Percentiles rank a stretch among this genome's conserved stretches.
These are phyloP conservation scores for Coemansia asiatica DNA, from an alignment of 192 early-diverging fungal genomes.

Conservation along the genomic window DNA sequence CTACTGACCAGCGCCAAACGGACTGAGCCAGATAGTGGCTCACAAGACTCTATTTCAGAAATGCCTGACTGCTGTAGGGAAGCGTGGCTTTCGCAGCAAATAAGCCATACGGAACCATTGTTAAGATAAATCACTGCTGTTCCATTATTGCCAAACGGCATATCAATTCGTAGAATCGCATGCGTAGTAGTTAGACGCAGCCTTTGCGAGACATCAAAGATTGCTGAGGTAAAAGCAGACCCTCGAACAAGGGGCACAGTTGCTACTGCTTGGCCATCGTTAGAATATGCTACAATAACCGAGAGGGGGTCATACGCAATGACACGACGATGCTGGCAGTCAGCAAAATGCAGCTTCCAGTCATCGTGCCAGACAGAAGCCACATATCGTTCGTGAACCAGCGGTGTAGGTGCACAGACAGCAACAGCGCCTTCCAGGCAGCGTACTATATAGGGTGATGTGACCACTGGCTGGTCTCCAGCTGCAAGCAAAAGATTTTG, in stretches of 20 bases:
- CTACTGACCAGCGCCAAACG: conserved; percentile 38
- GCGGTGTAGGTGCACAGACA: conserved; percentile 31
- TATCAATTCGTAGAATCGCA: conserved; percentile 27
- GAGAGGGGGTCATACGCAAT: conserved; percentile 33
- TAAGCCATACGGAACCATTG: conserved; percentile 40
- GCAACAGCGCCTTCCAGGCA: conserved; percentile 13
- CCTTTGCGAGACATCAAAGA: conserved; percentile 14
- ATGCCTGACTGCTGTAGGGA: conserved; percentile 16
- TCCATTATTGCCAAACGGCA: conserved; percentile 6
- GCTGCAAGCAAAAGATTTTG: conserved; percentile 40
- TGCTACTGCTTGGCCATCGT: background rate
- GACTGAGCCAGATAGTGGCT: conserved; percentile 25
- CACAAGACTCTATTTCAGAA: conserved; percentile 13
- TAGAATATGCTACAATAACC: conserved; percentile 29
- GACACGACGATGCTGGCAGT: conserved; percentile 11
- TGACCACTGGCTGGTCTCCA: conserved; percentile 42
- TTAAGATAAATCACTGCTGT: conserved; percentile 38
- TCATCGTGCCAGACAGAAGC: conserved; percentile 34
- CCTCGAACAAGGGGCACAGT: conserved; percentile 48
- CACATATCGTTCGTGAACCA: conserved; percentile 20
- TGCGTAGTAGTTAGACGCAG: conserved; percentile 35
- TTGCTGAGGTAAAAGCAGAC: conserved; percentile 37
- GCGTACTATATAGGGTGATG: conserved; percentile 45
- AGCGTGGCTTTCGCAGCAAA: conserved; percentile 22
- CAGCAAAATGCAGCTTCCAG: conserved; percentile 32